Evolutionary conservation across 768 basidiomycete genomes (phyloP).

Genomic region (Termitomyces sp.): DNA sequence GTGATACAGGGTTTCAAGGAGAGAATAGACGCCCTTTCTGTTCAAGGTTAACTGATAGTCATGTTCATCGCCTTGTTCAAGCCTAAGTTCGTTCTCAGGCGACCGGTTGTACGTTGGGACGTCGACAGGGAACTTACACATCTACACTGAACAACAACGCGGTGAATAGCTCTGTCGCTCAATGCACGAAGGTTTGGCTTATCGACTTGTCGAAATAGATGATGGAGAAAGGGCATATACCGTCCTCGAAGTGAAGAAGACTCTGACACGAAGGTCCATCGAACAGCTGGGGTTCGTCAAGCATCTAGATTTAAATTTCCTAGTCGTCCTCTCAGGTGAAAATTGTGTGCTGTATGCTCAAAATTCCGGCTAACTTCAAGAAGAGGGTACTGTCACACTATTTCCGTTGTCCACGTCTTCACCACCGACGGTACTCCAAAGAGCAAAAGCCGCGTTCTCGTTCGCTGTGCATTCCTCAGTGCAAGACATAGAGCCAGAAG

Average conservation of each 20-base stretch:
- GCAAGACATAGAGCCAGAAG: slow-evolving; percentile 32
- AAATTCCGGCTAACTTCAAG: slow-evolving; percentile 1
- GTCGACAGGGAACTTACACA: slow-evolving; percentile 46
- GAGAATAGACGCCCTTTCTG: slow-evolving; percentile 34
- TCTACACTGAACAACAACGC: slow-evolving; percentile 41
- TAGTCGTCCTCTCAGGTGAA: slow-evolving; percentile 80
- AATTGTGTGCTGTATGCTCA: background rate
- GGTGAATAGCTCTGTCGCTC: slow-evolving; percentile 23
- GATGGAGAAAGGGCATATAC: slow-evolving; percentile 28
- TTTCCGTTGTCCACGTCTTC: slow-evolving; percentile 71
- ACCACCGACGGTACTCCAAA: slow-evolving; percentile 65
- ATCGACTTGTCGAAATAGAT: slow-evolving; percentile 14
- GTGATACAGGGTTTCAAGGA: slow-evolving; percentile 38
- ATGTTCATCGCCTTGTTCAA: background rate
- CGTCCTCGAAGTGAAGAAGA: slow-evolving; percentile 63
- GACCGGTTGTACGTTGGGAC: slow-evolving; percentile 63
- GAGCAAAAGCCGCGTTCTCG: slow-evolving; percentile 78
- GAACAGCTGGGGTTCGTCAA: slow-evolving; percentile 86
- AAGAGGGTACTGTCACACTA: slow-evolving; percentile 72
- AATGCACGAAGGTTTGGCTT: background rate
- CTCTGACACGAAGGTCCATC: slow-evolving; percentile 61
- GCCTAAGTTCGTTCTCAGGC: slow-evolving; percentile 28
- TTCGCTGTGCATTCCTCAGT: slow-evolving; percentile 72
- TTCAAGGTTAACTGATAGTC: slow-evolving; percentile 30
- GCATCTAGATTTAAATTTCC: slow-evolving; percentile 80